Evolutionary conservation across 257 asterid genomes (phyloP), one percentile per base, ranked within the genome.

Genomic region (Primulina huaijiensis): DNA sequence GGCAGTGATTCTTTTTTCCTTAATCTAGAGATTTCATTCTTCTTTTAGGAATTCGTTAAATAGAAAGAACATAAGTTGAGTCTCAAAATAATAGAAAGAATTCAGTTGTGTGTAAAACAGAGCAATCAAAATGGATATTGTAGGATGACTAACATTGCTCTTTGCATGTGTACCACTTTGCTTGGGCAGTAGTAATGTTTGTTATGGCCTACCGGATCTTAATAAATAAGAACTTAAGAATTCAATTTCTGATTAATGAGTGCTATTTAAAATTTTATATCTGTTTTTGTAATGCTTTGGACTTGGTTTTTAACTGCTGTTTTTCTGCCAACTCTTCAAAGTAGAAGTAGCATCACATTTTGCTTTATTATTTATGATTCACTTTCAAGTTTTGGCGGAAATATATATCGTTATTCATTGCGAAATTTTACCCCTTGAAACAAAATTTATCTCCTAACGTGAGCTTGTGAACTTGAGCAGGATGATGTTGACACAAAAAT

Each of bases 401-500:
- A 38, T 58, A 56, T 29, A 62, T 70, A 46, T 64, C 53, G 60
- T 29, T 55, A 73, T 53, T 67, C 52, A 23, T 59, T 69, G 19
- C 21, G 21, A 43, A 61, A 17, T 46, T 60, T 72, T 62, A 27
- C 33, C 35, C 33, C 25, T 74, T 50, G 30, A 43, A 46, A 12
- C 61, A 19, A 64, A 64, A 62, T 34, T 16, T 71, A 16, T 62
- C 29, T 25, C 53, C 78, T 67, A 68, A 67, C 59, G 59, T 69
- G 65, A 75, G 30, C 33, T 30, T 69, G 43, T 30, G 21, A 67
- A 68, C 29, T 53, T 73, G 12, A 75, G 74, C 93, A 93, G 99
- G 99, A 88, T 81, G 78, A 83, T 33, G 82, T 94, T 65, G 92
- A 89, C n/a, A 92, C 88, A 74, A 84, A 77, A 83, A 60, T 91